These are phyloP conservation scores for Limonium bicolor DNA, from an alignment of 148 eudicot species.

Conservation along the genomic window DNA sequence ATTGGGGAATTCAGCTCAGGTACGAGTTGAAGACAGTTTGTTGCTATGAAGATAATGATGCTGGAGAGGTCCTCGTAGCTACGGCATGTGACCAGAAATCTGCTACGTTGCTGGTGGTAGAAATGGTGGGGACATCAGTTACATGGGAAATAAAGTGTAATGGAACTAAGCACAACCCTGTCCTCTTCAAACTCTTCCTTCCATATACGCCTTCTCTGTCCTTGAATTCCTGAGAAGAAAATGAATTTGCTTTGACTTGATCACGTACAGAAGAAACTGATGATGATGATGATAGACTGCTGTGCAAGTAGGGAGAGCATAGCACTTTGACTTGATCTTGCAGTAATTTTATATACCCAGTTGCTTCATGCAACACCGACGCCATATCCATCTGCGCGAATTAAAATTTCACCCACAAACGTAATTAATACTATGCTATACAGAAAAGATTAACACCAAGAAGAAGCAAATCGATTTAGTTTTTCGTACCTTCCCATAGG, in stretches of 20 bases:
- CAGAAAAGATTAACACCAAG: background rate
- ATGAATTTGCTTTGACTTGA: background rate
- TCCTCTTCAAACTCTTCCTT: conserved; percentile 8
- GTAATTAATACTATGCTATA: background rate
- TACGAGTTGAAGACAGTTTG: too few species aligned
- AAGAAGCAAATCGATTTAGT: background rate
- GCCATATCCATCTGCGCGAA: conserved; percentile 24
- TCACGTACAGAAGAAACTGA: background rate
- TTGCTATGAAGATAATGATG: too few species aligned
- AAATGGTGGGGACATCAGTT: conserved; percentile 7
- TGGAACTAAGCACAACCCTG: conserved; percentile 25
- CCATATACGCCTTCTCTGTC: background rate
- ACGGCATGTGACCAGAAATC: conserved; percentile 25
- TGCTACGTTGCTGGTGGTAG: conserved; percentile 14
- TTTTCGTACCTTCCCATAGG: conserved; percentile 7
- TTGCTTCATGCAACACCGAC: conserved; percentile 30
- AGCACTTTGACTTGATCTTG: conserved; percentile 31
- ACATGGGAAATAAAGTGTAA: too few species aligned
- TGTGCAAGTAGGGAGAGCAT: conserved; percentile 21
- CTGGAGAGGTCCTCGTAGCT: background rate
- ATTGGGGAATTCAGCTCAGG: too few species aligned
- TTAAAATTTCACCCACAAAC: background rate
- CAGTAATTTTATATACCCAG: conserved; percentile 27
- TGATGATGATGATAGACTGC: background rate
- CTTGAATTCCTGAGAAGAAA: background rate